Evolutionary conservation across 2,329 filamentous ascomycete genomes (phyloP).

Genomic region (Hypoxylon sp.): DNA sequence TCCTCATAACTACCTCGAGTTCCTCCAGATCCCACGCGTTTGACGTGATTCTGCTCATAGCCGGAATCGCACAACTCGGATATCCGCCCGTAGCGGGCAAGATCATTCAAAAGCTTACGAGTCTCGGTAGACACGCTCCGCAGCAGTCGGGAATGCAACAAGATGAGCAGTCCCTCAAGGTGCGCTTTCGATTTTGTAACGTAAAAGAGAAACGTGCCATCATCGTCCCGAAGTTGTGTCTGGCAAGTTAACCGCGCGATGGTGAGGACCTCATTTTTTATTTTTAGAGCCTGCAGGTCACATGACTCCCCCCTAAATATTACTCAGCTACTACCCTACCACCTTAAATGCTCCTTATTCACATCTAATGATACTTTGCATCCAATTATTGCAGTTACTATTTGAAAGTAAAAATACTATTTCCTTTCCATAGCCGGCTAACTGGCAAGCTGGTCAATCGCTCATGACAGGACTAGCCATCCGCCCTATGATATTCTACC

Average conservation of each 20-base stretch:
- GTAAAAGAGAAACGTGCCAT: slow-evolving; percentile 38
- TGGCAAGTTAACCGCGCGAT: not conserved
- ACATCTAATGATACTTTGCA: not conserved
- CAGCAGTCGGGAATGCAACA: slow-evolving; percentile 32
- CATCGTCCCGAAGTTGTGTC: not conserved
- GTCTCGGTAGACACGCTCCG: slow-evolving; percentile 43
- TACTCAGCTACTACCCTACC: not conserved
- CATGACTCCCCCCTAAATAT: not conserved
- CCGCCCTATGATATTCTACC: not conserved
- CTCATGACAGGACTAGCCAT: not conserved
- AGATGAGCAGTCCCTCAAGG: slow-evolving; percentile 23
- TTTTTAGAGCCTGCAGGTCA: not conserved
- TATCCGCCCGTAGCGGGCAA: slow-evolving; percentile 31
- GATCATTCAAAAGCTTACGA: slow-evolving; percentile 46
- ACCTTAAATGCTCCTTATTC: not conserved
- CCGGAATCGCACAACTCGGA: slow-evolving; percentile 36
- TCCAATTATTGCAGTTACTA: not conserved
- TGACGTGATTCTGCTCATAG: slow-evolving; percentile 31
- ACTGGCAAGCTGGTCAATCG: not conserved
- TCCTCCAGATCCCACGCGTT: slow-evolving; percentile 20
- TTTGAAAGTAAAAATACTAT: not conserved
- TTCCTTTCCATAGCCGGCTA: not conserved
- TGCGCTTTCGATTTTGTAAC: slow-evolving; percentile 22
- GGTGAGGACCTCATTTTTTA: not conserved
- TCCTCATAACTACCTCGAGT: slow-evolving; percentile 36